A percentile compares a stretch with the other conserved stretches of the same genome.
Conservation (phyloP, 768 basidiomycete species). For the Rhizopogon vulgaris region DNA sequence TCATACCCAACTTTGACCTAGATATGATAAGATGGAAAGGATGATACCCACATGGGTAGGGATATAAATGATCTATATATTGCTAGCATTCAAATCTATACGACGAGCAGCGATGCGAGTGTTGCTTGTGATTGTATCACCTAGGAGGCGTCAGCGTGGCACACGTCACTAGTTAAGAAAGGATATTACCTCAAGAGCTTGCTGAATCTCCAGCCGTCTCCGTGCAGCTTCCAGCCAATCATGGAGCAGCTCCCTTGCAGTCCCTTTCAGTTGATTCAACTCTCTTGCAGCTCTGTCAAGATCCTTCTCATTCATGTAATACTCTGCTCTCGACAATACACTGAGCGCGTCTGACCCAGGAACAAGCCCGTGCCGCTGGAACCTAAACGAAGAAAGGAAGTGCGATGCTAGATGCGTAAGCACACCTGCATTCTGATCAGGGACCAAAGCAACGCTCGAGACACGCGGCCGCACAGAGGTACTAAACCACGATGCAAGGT, state of each 20-base stretch:
- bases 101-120: conserved; percentile 70
- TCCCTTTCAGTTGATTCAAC: conserved; percentile 83
- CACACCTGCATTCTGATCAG: conserved; percentile 84
- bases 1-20: not conserved
- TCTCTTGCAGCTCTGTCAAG: conserved; percentile 78
- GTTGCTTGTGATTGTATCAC: conserved; percentile 82
- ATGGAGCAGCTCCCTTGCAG: conserved; percentile 61
- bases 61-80: conserved; percentile 15
- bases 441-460: conserved; percentile 85
- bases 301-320: conserved; percentile 88
- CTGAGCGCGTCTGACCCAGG: conserved; percentile 81
- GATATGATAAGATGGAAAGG: conserved; percentile 2
- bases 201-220: conserved; percentile 82
- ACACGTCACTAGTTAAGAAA: not conserved
- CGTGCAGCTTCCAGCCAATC: conserved; percentile 95
- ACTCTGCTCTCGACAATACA: conserved; percentile 83
- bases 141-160: conserved; percentile 32
- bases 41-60: conserved; percentile 11
- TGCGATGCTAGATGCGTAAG: conserved; percentile 83
- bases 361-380: conserved; percentile 66
- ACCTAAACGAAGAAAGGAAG: conserved; percentile 66
- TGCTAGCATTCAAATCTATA: conserved; percentile 34
- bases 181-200: conserved; percentile 71
- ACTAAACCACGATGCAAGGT: conserved; percentile 88
- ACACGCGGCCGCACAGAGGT: conserved; percentile 79